Evolutionary conservation across 345 rosid genomes (phyloP), one percentile per base, ranked within the genome.

Genomic region (Salix caprea): DNA sequence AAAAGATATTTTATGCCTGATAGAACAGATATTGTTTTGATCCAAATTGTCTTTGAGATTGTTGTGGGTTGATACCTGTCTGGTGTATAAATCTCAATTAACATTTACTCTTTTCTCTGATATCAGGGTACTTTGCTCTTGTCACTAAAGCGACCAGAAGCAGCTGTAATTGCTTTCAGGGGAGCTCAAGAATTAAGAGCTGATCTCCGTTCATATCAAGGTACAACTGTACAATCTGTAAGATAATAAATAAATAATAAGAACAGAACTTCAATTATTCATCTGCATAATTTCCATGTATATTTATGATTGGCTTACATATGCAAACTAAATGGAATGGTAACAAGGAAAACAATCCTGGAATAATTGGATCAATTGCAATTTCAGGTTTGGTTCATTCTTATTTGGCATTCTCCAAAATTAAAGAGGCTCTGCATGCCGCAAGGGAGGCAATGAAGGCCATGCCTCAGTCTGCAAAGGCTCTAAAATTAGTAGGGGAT

Each of bases 381-480:
- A 72, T 83, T 87, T 78, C 90, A 96, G 98, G 99, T 79, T 85
- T 94, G 84, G 99, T 96, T 76, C 94, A 92, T 78, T 94, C 99
- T 40, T 96, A 94, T 88, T 76, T 96, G 89, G 92, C 93, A 75
- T 91, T 86, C 80, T 88, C 91, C 64, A 96, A 92, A 87, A 87
- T 89, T 77, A 96, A 96, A 86, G 97, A 96, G 84, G 99, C 98
- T 58, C 85, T 96, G 69, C 89, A 86, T 88, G 88, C 95, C 50
- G 92, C 99, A 15, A 90, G 99, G 83, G 99, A 94, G 88, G 99
- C 98, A 65, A 94, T 94, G 98, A 96, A 90, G 86, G 95, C 97
- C 67, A 96, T 93, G 97, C 99, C 99, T 82, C 99, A 93, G 79
- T 96, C 98, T 62, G 97, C 99, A 66, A 93, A 91, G 86, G 97